Conservation (phyloP, 192 early-diverging fungal genomes). For the Coemansia sp. region DNA sequence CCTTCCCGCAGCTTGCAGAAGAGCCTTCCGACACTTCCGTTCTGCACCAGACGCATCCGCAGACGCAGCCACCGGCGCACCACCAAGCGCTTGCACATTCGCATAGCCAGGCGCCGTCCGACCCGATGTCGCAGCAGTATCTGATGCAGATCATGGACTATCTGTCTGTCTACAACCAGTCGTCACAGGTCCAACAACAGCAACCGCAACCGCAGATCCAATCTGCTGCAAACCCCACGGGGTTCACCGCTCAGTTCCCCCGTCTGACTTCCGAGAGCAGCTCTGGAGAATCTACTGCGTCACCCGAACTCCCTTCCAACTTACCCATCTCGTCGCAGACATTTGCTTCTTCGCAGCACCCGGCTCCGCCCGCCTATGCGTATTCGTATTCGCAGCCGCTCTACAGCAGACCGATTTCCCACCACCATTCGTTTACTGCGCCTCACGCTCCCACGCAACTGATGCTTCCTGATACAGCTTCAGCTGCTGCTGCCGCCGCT, state of each 20-base stretch:
- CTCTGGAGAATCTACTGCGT: slow-evolving; percentile 38
- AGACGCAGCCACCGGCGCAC: background rate
- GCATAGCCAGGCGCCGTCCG: background rate
- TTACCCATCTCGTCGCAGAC: background rate
- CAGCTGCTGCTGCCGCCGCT: slow-evolving; percentile 13
- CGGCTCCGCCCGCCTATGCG: background rate
- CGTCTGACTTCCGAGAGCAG: slow-evolving; percentile 38
- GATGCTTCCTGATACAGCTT: slow-evolving; percentile 11
- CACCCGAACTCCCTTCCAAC: slow-evolving; percentile 38
- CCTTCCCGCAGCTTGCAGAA: slow-evolving; percentile 48
- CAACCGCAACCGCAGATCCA: slow-evolving; percentile 14
- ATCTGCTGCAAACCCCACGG: slow-evolving; percentile 2
- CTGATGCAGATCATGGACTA: slow-evolving; percentile 56
- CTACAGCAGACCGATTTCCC: slow-evolving; percentile 2
- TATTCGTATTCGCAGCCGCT: slow-evolving; percentile 6
- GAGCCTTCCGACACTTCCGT: background rate
- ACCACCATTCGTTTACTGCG: slow-evolving; percentile 15
- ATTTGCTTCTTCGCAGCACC: slow-evolving; percentile 5
- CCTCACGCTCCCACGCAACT: slow-evolving; percentile 3
- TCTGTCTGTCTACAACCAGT: slow-evolving; percentile 36
- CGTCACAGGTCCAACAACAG: background rate
- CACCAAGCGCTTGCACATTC: background rate
- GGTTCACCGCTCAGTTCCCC: slow-evolving; percentile 28
- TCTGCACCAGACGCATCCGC: background rate
- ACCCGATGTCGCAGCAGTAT: slow-evolving; percentile 40